A percentile compares a stretch with the other conserved stretches of the same genome.
Evolutionary conservation across 345 rosid genomes (phyloP).

Genomic region (Eucalyptus cloeziana): DNA sequence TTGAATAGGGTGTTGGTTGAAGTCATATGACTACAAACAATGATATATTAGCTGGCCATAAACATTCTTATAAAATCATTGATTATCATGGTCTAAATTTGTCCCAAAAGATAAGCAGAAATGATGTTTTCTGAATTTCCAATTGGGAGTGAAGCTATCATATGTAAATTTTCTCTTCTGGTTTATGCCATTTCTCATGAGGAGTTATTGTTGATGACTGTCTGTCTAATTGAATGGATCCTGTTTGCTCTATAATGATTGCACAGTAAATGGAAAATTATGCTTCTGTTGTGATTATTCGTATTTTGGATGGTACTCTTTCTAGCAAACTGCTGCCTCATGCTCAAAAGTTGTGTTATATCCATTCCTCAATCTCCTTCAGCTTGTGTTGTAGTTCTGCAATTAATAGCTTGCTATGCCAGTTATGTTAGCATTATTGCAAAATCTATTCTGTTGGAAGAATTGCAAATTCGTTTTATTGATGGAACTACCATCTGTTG

Average conservation of each 20-base stretch:
- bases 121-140: background rate
- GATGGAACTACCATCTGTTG: background rate
- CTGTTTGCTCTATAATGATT: background rate
- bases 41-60: background rate
- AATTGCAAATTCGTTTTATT: background rate
- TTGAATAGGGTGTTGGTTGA: background rate
- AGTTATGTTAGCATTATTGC: background rate
- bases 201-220: background rate
- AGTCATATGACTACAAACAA: background rate
- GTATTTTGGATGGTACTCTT: background rate
- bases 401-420: background rate
- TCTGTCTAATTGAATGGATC: background rate
- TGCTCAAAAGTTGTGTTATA: background rate
- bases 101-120: background rate
- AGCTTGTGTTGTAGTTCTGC: background rate
- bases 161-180: background rate
- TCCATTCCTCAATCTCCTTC: background rate
- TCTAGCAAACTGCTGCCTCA: background rate
- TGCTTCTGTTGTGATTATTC: background rate
- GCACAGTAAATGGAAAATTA: background rate
- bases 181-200: background rate
- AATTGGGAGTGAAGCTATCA: background rate
- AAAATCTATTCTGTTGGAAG: background rate
- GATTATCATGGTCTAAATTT: background rate
- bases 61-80: background rate